phyloP scores from a whole-genome alignment of 768 basidiomycete genomes.

The Pleurotus citrinopileatus region DNA sequence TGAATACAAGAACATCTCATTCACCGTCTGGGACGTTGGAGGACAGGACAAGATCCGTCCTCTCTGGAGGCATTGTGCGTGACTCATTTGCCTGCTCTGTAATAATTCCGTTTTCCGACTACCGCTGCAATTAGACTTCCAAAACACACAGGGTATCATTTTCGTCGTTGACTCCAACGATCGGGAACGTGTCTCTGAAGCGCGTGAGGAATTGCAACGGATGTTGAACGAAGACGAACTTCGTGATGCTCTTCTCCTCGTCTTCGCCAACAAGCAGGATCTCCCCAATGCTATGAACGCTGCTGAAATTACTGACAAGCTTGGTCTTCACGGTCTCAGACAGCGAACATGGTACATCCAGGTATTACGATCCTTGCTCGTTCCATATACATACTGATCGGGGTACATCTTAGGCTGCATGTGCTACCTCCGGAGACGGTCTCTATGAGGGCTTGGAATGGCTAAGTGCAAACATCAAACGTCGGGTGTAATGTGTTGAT shows the following conservation, averaged over 20 bases:
- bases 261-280: conserved; percentile 99
- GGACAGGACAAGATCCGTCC: conserved; percentile 99
- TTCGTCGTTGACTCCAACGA: conserved; percentile 99
- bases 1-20: conserved; percentile 99
- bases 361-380: conserved; percentile 35
- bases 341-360: conserved; percentile 99
- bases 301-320: conserved; percentile 98
- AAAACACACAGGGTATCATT: conserved; percentile 99
- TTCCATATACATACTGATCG: conserved; percentile 15
- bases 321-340: conserved; percentile 95
- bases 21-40: conserved; percentile 99
- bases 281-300: conserved; percentile 99
- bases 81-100: conserved; percentile 16
- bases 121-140: conserved; percentile 74
- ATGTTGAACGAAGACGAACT: conserved; percentile 99
- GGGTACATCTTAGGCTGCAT: conserved; percentile 69
- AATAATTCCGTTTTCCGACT: conserved; percentile 17
- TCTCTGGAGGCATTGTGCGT: conserved; percentile 99
- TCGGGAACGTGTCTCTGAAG: conserved; percentile 98
- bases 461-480: conserved; percentile 90
- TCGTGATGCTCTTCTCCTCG: conserved; percentile 95
- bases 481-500: conserved; percentile 58
- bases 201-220: conserved; percentile 97
- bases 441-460: conserved; percentile 98
- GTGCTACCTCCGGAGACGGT: conserved; percentile 98